A percentile compares a stretch with the other conserved stretches of the same genome.
Conservation (phyloP, 2,329 filamentous ascomycete genomes). For the Colletotrichum ledebouriae region DNA sequence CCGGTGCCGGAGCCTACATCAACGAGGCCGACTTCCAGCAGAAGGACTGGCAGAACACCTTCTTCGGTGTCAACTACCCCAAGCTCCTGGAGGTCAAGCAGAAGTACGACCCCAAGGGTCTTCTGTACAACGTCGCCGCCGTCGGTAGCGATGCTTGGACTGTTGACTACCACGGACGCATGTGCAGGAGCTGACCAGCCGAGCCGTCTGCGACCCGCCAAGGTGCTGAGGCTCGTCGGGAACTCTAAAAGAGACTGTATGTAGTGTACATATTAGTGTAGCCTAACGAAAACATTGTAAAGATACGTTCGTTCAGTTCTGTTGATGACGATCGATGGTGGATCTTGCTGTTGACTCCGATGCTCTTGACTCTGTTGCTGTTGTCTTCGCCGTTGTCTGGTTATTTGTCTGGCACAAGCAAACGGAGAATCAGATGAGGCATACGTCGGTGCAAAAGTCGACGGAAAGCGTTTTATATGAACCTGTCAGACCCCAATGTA, state of each 20-base stretch:
- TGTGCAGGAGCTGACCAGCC: constrained; percentile 39
- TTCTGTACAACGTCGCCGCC: constrained; percentile 49
- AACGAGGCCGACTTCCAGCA: constrained; percentile 52
- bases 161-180: constrained; percentile 41
- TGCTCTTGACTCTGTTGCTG: too few relatives aligned
- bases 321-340: too few relatives aligned
- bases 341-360: too few relatives aligned
- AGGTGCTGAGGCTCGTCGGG: background rate
- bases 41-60: constrained; percentile 48
- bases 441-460: too few relatives aligned
- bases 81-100: constrained; percentile 49
- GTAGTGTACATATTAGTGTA: background rate
- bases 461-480: background rate
- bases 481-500: background rate
- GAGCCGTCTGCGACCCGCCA: background rate
- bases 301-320: too few relatives aligned
- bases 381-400: too few relatives aligned
- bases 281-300: background rate
- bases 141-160: constrained; percentile 49
- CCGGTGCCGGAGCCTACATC: constrained; percentile 47
- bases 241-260: too few relatives aligned
- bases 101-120: constrained; percentile 49
- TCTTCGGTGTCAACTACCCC: constrained; percentile 49
- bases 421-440: too few relatives aligned
- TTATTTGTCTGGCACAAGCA: too few relatives aligned